A percentile compares a stretch with the other conserved stretches of the same genome.
Evolutionary conservation across 257 asterid species (phyloP).

Genomic region (Cinchona pubescens): DNA sequence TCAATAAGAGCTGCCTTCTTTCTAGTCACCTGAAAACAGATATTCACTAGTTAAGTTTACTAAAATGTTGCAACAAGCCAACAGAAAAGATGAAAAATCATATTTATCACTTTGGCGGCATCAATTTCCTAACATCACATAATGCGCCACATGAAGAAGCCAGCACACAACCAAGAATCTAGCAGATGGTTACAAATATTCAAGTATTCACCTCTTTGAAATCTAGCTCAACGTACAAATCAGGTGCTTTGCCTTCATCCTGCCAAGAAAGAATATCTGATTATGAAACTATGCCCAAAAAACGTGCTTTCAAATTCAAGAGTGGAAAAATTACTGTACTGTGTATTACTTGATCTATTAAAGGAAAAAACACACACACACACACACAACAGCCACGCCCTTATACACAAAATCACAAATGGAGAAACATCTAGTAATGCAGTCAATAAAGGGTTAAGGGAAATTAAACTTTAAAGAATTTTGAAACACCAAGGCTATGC

Average conservation of each 20-base stretch:
- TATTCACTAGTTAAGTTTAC: background rate
- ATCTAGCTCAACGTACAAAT: conserved; percentile 83
- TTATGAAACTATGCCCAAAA: background rate
- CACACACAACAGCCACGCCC: no score
- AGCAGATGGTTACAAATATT: conserved; percentile 6
- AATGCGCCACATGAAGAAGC: background rate
- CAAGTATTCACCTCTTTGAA: conserved; percentile 69
- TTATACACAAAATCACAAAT: no score
- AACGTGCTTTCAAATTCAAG: background rate
- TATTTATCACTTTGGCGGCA: background rate
- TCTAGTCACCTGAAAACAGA: conserved; percentile 62
- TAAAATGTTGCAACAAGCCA: background rate
- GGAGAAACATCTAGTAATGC: no score
- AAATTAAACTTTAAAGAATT: no score
- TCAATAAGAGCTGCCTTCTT: conserved; percentile 90
- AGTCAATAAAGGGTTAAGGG: no score
- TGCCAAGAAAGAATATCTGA: conserved; percentile 35
- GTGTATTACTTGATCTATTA: background rate
- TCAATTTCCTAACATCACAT: background rate
- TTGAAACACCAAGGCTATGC: no score
- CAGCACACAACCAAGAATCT: conserved; percentile 8
- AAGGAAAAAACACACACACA: background rate
- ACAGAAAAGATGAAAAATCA: background rate
- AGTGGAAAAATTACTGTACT: background rate
- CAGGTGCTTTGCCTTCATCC: conserved; percentile 94